Evolutionary conservation across 345 rosid species (phyloP).

Genomic region (Acer campestre): DNA sequence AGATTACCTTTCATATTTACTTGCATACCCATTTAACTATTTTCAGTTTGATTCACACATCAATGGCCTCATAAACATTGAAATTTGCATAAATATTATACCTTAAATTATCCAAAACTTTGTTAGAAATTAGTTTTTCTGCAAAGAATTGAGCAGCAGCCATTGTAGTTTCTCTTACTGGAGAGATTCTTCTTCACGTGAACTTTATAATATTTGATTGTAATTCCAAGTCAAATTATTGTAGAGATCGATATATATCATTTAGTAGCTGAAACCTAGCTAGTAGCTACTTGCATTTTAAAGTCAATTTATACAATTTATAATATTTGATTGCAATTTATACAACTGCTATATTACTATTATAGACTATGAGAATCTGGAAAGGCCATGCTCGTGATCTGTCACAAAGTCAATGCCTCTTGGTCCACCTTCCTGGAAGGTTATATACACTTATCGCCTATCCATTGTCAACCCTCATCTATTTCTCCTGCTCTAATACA

Average conservation of each 20-base stretch:
- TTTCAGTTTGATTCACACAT: not conserved
- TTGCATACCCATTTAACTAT: not conserved
- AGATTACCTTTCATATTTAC: not conserved
- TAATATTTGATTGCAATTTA: too few species aligned
- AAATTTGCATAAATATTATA: not conserved
- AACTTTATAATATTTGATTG: not conserved
- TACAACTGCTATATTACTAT: not conserved
- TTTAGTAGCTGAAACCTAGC: not conserved
- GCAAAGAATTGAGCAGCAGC: too few species aligned
- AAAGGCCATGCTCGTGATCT: not conserved
- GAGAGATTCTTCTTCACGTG: not conserved
- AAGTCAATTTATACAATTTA: too few species aligned
- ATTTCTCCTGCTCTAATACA: too few species aligned
- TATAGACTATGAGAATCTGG: slow-evolving; percentile 5
- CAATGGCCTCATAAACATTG: not conserved
- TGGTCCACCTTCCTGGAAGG: not conserved
- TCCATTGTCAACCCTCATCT: too few species aligned
- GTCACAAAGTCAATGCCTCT: slow-evolving; percentile 5
- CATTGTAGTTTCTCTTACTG: not conserved
- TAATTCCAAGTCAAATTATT: not conserved
- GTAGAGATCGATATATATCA: too few species aligned
- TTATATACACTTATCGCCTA: not conserved
- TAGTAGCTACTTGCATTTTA: not conserved
- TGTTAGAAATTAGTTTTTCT: too few species aligned
- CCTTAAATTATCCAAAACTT: too few species aligned